A percentile compares a stretch with the other conserved stretches of the same genome.
Evolutionary conservation across 805 yeast species (phyloP).

Genomic region (Schwanniomyces pseudopolymorphus): DNA sequence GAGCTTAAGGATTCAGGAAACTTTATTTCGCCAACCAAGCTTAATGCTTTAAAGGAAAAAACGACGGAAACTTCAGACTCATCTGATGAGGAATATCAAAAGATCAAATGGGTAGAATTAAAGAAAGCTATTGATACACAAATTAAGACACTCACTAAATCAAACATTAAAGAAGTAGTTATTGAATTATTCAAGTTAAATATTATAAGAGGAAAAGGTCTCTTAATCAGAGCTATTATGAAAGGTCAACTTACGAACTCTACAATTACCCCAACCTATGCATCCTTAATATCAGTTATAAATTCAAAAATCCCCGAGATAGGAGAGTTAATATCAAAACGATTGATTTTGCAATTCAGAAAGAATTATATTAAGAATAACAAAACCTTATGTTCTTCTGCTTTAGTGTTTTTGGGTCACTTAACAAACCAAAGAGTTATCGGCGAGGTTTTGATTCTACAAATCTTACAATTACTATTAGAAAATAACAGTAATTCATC

Average conservation of each 20-base stretch:
- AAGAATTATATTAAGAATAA: constrained; percentile 50
- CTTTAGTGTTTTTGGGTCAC: constrained; percentile 54
- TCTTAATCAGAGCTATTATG: constrained; percentile 58
- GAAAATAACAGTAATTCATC: constrained; percentile 53
- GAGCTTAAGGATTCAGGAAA: constrained; percentile 26
- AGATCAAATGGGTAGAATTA: constrained; percentile 55
- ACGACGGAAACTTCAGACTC: constrained; percentile 1
- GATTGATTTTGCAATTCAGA: constrained; percentile 61
- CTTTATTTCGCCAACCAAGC: constrained; percentile 55
- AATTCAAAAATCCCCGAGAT: constrained; percentile 69
- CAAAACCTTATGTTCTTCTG: constrained; percentile 40
- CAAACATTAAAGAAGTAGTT: constrained; percentile 50
- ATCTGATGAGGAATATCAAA: constrained; percentile 34
- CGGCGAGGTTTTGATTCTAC: constrained; percentile 30
- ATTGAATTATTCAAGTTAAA: constrained; percentile 56
- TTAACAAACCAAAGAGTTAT: constrained; percentile 61
- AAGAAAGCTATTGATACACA: constrained; percentile 47
- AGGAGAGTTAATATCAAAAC: constrained; percentile 54
- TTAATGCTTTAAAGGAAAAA: constrained; percentile 39
- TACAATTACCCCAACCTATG: constrained; percentile 46
- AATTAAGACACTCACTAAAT: constrained; percentile 44
- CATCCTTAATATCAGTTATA: constrained; percentile 57
- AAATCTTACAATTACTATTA: constrained; percentile 34
- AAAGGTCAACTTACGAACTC: constrained; percentile 46
- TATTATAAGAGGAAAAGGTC: constrained; percentile 58